Percentiles rank a stretch among this genome's conserved stretches.
Conservation (phyloP, 2,329 filamentous ascomycete genomes). For the Ustulina deusta region DNA sequence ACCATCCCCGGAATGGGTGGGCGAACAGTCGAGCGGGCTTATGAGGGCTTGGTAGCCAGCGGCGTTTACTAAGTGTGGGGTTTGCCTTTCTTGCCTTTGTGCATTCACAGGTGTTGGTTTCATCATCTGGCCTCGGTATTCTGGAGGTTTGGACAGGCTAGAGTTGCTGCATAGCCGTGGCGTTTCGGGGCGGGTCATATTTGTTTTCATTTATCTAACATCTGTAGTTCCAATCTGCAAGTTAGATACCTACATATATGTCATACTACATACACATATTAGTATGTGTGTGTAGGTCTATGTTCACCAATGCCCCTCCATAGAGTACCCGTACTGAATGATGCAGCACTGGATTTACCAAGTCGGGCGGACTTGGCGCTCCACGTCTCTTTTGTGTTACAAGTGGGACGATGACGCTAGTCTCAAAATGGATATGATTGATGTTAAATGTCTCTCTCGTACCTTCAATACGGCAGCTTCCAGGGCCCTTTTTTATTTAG, state of each 20-base stretch:
- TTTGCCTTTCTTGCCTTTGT: conserved; percentile 24
- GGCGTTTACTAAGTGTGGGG: conserved; percentile 32
- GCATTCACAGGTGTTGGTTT: conserved; percentile 36
- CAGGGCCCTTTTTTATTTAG: background rate
- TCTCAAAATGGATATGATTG: conserved; percentile 6
- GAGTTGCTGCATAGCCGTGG: conserved; percentile 44
- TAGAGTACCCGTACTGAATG: too few species aligned
- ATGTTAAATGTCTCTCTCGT: background rate
- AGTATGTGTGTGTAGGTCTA: too few species aligned
- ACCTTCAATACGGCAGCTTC: background rate
- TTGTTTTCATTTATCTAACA: conserved; percentile 20
- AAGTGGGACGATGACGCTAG: background rate
- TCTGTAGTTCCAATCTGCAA: conserved; percentile 10
- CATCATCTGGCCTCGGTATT: conserved; percentile 17
- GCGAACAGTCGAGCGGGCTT: conserved; percentile 67
- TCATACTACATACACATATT: too few species aligned
- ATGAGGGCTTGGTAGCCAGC: conserved; percentile 58
- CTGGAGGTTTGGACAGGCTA: conserved; percentile 25
- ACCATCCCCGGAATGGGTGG: conserved; percentile 69
- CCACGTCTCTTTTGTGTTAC: conserved; percentile 2
- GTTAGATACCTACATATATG: conserved; percentile 5
- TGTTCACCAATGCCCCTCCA: too few species aligned
- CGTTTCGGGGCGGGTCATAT: conserved; percentile 35
- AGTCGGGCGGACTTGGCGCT: background rate
- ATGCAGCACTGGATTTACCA: background rate